phyloP scores from a whole-genome alignment of 305 asterid genomes.

The Solanum chacoense region DNA sequence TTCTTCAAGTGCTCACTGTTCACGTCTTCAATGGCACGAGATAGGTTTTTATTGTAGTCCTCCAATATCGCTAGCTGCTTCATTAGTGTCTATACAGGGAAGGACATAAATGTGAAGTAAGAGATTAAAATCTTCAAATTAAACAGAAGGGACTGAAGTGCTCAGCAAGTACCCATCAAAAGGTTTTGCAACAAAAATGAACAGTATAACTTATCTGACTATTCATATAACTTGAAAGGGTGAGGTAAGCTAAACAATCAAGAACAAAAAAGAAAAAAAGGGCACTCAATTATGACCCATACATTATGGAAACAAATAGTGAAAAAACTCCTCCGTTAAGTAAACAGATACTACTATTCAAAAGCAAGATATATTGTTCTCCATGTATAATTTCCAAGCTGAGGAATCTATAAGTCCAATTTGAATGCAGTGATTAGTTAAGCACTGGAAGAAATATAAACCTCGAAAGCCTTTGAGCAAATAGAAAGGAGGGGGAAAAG shows the following conservation, averaged over 20 bases:
- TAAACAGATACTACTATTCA: not conserved
- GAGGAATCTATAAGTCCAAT: not conserved
- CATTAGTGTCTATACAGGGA: constrained; percentile 52
- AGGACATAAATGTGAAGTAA: not conserved
- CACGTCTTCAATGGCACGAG: constrained; percentile 89
- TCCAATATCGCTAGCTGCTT: constrained; percentile 97
- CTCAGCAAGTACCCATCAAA: not conserved
- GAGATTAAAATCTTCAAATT: not conserved
- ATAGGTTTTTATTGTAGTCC: constrained; percentile 75
- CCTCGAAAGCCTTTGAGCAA: not conserved
- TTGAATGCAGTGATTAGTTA: not conserved
- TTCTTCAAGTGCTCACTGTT: constrained; percentile 88
- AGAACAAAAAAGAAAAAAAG: not conserved
- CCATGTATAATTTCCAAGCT: not conserved
- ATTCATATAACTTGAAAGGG: not conserved
- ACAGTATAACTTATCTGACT: not conserved
- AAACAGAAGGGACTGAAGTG: not conserved
- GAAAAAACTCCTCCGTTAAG: not conserved
- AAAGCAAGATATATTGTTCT: not conserved
- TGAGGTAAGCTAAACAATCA: not conserved
- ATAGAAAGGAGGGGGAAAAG: not conserved
- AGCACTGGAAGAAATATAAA: not conserved
- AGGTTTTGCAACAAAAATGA: not conserved
- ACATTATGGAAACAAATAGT: not conserved
- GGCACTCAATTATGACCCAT: not conserved